These are phyloP conservation scores for Ammopiptanthus mongolicus DNA, from an alignment of 306 rosid species.

Conservation along the genomic window DNA sequence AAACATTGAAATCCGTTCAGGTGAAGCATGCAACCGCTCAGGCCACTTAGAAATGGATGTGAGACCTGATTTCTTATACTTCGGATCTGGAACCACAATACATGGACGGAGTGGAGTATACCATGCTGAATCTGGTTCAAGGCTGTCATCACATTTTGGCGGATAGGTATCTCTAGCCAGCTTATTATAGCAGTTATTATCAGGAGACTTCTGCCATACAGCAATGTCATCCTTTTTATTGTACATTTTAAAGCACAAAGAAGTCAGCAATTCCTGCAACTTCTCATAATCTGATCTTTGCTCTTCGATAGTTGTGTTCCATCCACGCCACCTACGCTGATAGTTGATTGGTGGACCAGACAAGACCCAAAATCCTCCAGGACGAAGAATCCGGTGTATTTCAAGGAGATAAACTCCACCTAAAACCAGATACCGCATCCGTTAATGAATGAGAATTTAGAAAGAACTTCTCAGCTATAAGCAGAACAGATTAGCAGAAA, in stretches of 20 bases:
- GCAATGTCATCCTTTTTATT: conserved; percentile 86
- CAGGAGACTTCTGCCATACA: conserved; percentile 78
- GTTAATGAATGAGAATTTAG: background rate
- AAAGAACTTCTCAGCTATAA: background rate
- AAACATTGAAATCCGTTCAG: conserved; percentile 56
- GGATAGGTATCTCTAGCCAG: conserved; percentile 61
- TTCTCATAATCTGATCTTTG: conserved; percentile 70
- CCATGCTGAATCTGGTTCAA: conserved; percentile 92
- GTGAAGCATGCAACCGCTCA: conserved; percentile 54
- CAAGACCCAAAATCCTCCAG: conserved; percentile 96
- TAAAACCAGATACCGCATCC: conserved; percentile 20
- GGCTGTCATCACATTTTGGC: conserved; percentile 78
- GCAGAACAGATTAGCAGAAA: background rate
- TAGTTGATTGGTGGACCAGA: conserved; percentile 98
- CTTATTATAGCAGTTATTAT: conserved; percentile 57
- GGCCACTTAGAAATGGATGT: conserved; percentile 78
- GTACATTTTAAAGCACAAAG: conserved; percentile 82
- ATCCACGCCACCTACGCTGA: conserved; percentile 82
- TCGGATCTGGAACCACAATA: conserved; percentile 63
- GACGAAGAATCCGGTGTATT: conserved; percentile 89
- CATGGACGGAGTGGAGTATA: conserved; percentile 85
- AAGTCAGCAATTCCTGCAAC: conserved; percentile 63
- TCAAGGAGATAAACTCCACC: conserved; percentile 90
- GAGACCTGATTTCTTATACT: conserved; percentile 50
- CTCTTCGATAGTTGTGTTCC: conserved; percentile 92